Evolutionary conservation across 257 asterid genomes (phyloP).

Genomic region (Scutellaria galericulata): DNA sequence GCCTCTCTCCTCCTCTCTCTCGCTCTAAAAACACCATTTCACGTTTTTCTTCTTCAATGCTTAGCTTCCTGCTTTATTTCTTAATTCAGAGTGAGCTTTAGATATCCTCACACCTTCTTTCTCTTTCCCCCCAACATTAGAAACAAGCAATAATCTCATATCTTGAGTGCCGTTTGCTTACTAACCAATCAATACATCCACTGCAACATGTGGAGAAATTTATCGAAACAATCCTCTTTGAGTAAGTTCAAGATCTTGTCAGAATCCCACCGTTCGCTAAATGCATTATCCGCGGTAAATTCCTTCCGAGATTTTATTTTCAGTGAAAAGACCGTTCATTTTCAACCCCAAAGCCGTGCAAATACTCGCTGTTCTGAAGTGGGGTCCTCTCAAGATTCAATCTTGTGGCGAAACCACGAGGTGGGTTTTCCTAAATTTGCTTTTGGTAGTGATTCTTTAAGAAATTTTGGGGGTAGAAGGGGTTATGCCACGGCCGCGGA

Average conservation of each 20-base stretch:
- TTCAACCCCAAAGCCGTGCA: conserved; percentile 23
- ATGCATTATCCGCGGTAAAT: conserved; percentile 34
- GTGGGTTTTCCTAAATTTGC: conserved; percentile 25
- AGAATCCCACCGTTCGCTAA: conserved; percentile 40
- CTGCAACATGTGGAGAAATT: conserved; percentile 82
- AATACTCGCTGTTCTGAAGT: conserved; percentile 31
- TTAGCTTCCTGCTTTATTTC: conserved; percentile 23
- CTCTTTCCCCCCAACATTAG: neutral
- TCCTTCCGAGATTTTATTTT: conserved; percentile 34
- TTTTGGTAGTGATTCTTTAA: conserved; percentile 31
- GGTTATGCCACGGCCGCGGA: conserved; percentile 80
- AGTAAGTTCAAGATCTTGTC: conserved; percentile 49
- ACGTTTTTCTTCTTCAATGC: conserved; percentile 5
- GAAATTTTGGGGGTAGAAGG: conserved; percentile 44
- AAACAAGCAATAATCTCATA: conserved; percentile 11
- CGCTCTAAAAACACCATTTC: neutral
- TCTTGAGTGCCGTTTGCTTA: neutral
- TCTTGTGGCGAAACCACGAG: conserved; percentile 34
- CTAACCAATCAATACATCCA: conserved; percentile 25
- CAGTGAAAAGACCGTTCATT: conserved; percentile 15
- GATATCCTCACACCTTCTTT: neutral
- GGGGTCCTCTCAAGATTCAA: conserved; percentile 39
- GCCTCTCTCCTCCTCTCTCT: conserved; percentile 21
- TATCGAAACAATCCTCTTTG: conserved; percentile 56
- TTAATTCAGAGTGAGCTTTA: neutral